These are phyloP conservation scores for Liriodendron chinense DNA, from an alignment of 164 flowering plant species.

Conservation along the genomic window DNA sequence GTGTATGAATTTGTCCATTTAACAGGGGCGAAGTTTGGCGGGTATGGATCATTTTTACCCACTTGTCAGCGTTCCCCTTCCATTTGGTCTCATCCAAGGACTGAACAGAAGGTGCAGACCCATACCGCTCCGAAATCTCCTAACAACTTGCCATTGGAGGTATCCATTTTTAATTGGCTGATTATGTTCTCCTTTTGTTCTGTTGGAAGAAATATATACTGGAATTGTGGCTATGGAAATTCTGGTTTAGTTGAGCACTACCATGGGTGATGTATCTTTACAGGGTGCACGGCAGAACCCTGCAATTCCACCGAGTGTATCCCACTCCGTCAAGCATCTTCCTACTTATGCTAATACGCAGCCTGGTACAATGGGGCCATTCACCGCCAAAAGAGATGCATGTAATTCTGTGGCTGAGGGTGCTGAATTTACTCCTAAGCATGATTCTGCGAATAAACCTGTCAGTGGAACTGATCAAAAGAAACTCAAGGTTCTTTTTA, in stretches of 20 bases:
- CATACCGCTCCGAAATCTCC: conserved; percentile 31
- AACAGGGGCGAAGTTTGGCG: conserved; percentile 81
- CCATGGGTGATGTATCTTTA: conserved; percentile 16
- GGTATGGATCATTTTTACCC: conserved; percentile 87
- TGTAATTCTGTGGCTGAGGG: conserved; percentile 17
- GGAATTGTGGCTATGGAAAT: conserved; percentile 6
- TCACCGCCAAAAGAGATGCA: conserved; percentile 28
- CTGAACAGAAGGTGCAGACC: conserved; percentile 36
- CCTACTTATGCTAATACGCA: conserved; percentile 24
- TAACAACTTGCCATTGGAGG: conserved; percentile 41
- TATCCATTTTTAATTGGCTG: conserved; percentile 16
- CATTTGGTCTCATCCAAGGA: conserved; percentile 40
- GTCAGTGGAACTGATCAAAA: conserved; percentile 45
- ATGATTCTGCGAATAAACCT: conserved; percentile 28
- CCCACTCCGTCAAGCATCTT: conserved; percentile 21
- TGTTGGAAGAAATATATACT: neutral
- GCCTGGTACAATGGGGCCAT: conserved; percentile 18
- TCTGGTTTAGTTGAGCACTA: conserved; percentile 18
- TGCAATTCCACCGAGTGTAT: conserved; percentile 26
- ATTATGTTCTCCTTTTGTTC: neutral
- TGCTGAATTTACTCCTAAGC: conserved; percentile 28
- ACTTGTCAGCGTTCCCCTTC: conserved; percentile 52
- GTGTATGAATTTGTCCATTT: conserved; percentile 10
- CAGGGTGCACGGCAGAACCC: conserved; percentile 43
- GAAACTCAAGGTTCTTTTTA: conserved; percentile 72